phyloP scores from a whole-genome alignment of 2,329 filamentous ascomycete genomes.

The Hymenoscyphus fraxineus region DNA sequence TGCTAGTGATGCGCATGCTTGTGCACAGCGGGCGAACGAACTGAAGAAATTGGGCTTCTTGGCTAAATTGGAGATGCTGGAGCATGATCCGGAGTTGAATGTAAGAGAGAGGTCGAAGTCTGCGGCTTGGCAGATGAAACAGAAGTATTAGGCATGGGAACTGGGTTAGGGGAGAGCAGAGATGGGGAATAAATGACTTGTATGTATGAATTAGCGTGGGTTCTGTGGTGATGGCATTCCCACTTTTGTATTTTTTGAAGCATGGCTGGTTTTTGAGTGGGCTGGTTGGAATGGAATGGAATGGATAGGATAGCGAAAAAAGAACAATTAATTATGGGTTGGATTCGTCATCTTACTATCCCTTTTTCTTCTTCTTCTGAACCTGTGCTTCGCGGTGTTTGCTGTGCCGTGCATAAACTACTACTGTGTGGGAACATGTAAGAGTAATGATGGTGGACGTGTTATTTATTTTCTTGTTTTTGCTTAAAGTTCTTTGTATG shows the following conservation, averaged over 20 bases:
- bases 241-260: neutral
- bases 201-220: neutral
- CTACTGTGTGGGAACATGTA: too few species aligned
- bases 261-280: neutral
- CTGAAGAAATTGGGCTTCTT: slow-evolving; percentile 70
- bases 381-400: neutral
- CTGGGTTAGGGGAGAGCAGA: neutral
- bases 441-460: too few species aligned
- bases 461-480: too few species aligned
- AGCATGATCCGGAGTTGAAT: slow-evolving; percentile 72
- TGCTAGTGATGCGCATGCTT: slow-evolving; percentile 59
- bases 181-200: neutral
- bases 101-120: slow-evolving; percentile 81
- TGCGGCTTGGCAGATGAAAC: slow-evolving; percentile 66
- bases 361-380: neutral
- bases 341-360: neutral
- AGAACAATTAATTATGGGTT: neutral
- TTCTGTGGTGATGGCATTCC: neutral
- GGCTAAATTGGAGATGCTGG: slow-evolving; percentile 58
- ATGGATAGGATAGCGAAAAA: neutral
- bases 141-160: slow-evolving; percentile 9
- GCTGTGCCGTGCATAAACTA: too few species aligned
- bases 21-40: slow-evolving; percentile 62
- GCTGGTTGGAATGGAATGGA: neutral
- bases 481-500: too few species aligned